phyloP scores from a whole-genome alignment of 306 rosid species.

The Cucurbita moschata region DNA sequence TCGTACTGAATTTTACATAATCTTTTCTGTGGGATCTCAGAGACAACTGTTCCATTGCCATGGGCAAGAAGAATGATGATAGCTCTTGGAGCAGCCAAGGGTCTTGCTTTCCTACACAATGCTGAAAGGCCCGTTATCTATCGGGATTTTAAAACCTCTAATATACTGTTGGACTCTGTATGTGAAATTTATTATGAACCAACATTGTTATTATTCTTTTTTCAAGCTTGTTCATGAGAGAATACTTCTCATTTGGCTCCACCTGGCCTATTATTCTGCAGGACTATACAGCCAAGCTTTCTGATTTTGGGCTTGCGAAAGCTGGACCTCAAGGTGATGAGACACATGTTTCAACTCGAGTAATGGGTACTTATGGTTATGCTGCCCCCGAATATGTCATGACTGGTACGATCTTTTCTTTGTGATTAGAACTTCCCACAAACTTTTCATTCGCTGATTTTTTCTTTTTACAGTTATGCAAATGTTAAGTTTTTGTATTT shows the following conservation, averaged over 20 bases:
- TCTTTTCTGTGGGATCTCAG: conserved; percentile 39
- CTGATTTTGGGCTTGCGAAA: conserved; percentile 94
- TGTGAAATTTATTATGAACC: conserved; percentile 7
- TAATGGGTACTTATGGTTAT: conserved; percentile 97
- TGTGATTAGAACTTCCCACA: not conserved
- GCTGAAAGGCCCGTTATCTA: conserved; percentile 92
- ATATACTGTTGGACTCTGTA: conserved; percentile 89
- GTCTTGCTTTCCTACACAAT: conserved; percentile 94
- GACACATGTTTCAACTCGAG: conserved; percentile 94
- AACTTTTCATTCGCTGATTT: not conserved
- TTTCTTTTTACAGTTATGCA: not conserved
- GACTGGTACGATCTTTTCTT: conserved; percentile 57
- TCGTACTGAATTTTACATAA: conserved; percentile 21
- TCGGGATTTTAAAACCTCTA: conserved; percentile 92
- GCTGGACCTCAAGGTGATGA: conserved; percentile 99
- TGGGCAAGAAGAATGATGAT: conserved; percentile 91
- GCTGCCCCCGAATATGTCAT: conserved; percentile 97
- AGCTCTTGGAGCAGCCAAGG: conserved; percentile 96
- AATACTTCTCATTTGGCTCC: conserved; percentile 5
- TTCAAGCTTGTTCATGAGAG: not conserved
- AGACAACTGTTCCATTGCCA: conserved; percentile 64
- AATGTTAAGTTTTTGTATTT: not conserved
- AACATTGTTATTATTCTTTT: not conserved
- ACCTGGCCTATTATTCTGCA: conserved; percentile 17
- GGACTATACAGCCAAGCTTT: conserved; percentile 96